These are phyloP conservation scores for Syzygium grande DNA, from an alignment of 345 rosid species.

Conservation along the genomic window DNA sequence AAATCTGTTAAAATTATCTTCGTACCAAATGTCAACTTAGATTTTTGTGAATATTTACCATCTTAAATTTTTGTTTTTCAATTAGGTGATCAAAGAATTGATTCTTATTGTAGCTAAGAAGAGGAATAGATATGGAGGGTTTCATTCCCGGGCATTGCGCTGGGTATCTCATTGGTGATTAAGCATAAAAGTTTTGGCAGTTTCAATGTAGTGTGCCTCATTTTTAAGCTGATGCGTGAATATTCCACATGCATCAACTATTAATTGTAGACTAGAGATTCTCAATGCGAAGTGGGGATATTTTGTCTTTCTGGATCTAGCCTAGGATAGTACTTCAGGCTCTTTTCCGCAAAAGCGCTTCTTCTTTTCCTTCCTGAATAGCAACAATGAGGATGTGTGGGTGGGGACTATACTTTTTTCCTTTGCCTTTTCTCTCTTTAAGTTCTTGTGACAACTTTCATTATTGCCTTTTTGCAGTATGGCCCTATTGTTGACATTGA, in stretches of 20 bases:
- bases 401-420: background rate
- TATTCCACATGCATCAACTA: background rate
- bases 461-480: constrained; percentile 36
- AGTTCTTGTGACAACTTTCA: background rate
- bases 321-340: background rate
- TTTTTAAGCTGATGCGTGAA: background rate
- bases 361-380: background rate
- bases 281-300: background rate
- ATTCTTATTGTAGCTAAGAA: background rate
- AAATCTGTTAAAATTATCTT: background rate
- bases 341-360: background rate
- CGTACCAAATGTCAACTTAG: background rate
- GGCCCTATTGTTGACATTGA: constrained; percentile 94
- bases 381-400: background rate
- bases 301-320: background rate
- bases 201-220: background rate
- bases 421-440: background rate
- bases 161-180: background rate
- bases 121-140: background rate
- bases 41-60: background rate
- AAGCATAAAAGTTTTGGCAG: background rate
- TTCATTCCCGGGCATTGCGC: background rate
- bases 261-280: background rate
- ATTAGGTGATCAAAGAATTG: background rate
- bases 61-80: background rate